phyloP scores from a whole-genome alignment of 2,329 filamentous ascomycete genomes.

The Mollisia scopiformis region DNA sequence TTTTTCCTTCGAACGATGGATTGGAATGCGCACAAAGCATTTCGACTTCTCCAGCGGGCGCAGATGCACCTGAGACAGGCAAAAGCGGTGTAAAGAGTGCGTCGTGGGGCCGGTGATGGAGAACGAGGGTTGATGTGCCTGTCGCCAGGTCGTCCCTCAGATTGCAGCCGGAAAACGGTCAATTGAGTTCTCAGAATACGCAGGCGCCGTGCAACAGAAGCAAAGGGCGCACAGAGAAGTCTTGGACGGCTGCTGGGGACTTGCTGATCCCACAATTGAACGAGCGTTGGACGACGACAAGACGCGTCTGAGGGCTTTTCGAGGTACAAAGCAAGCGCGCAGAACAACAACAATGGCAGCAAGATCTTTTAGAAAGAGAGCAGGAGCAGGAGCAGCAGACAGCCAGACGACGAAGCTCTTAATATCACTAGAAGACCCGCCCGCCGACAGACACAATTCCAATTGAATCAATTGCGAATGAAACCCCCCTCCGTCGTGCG shows the following conservation, averaged over 20 bases:
- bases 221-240: background rate
- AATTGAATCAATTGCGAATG: no score
- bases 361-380: no score
- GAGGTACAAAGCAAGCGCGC: constrained; percentile 13
- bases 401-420: constrained; percentile 16
- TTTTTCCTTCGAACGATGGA: constrained; percentile 34
- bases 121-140: no score
- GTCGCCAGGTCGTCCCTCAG: constrained; percentile 11
- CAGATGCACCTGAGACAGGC: constrained; percentile 31
- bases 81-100: constrained; percentile 25
- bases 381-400: no score
- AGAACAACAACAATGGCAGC: constrained; percentile 14
- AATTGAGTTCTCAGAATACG: constrained; percentile 24
- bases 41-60: constrained; percentile 32
- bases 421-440: constrained; percentile 22
- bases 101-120: constrained; percentile 5
- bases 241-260: constrained; percentile 15
- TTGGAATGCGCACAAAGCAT: constrained; percentile 36
- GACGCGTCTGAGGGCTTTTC: constrained; percentile 27
- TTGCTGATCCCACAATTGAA: constrained; percentile 24
- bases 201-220: constrained; percentile 7
- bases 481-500: constrained; percentile 28
- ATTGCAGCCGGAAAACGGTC: constrained; percentile 14
- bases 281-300: constrained; percentile 21
- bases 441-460: no score